Conservation (phyloP, 140 eudicot species). For the Oenanthe javanica region DNA sequence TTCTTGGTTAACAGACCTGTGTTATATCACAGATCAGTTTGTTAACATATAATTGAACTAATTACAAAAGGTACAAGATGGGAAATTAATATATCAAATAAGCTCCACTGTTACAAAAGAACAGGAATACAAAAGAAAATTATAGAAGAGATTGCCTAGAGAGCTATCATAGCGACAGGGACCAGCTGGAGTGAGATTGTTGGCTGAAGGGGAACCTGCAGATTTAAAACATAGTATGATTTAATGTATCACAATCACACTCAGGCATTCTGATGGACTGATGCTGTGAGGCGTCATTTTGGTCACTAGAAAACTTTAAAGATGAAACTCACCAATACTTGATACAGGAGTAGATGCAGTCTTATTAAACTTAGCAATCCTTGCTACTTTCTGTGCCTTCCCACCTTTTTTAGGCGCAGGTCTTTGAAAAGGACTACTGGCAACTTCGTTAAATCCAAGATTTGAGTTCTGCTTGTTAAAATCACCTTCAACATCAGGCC, state of each 20-base stretch:
- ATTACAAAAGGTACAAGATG: background rate
- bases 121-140: background rate
- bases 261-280: background rate
- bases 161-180: conserved; percentile 99
- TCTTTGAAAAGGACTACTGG: conserved; percentile 41
- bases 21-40: conserved; percentile 10
- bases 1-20: conserved; percentile 84
- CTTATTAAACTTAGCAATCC: conserved; percentile 51
- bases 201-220: conserved; percentile 87
- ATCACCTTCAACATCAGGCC: conserved; percentile 40
- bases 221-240: background rate
- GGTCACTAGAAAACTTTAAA: background rate
- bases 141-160: conserved; percentile 37
- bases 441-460: conserved; percentile 32
- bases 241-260: background rate
- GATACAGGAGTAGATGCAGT: conserved; percentile 44
- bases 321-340: conserved; percentile 46
- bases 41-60: background rate
- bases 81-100: background rate
- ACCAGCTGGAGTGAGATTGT: conserved; percentile 82
- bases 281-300: background rate
- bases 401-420: conserved; percentile 53
- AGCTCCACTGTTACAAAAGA: background rate
- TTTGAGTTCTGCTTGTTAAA: conserved; percentile 31
- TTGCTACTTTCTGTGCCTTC: conserved; percentile 54